Evolutionary conservation across 305 asterid species (phyloP).

Genomic region (Fraxinus greggii): DNA sequence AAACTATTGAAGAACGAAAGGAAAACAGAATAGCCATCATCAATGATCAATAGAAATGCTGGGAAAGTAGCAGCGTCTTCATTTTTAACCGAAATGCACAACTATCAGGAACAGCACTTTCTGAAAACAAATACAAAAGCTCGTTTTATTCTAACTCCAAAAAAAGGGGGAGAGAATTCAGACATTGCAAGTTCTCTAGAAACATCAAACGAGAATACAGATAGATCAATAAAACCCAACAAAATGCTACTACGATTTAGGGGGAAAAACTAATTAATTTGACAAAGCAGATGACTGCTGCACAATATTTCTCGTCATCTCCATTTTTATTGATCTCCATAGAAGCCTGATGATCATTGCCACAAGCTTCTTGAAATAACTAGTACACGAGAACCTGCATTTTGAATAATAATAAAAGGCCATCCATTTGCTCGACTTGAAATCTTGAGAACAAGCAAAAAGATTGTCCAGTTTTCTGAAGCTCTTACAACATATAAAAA

Average conservation of each 20-base stretch:
- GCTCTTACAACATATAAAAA: background rate
- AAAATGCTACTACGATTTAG: background rate
- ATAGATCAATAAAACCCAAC: background rate
- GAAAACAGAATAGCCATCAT: background rate
- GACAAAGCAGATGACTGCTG: constrained; percentile 28
- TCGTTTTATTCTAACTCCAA: background rate
- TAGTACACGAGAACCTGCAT: constrained; percentile 47
- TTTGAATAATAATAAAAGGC: constrained; percentile 4
- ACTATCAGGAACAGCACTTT: background rate
- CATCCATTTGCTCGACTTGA: background rate
- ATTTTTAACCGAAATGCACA: background rate
- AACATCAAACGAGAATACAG: background rate
- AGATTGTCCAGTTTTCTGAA: background rate
- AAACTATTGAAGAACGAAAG: background rate
- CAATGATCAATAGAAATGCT: background rate
- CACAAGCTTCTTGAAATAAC: constrained; percentile 34
- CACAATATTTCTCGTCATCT: constrained; percentile 31
- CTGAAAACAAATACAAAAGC: background rate
- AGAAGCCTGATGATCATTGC: constrained; percentile 28
- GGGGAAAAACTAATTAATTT: constrained; percentile 8
- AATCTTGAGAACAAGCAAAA: background rate
- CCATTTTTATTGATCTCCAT: background rate
- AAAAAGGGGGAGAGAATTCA: background rate
- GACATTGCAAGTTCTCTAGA: constrained; percentile 3
- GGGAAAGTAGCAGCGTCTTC: background rate